Evolutionary conservation across 257 asterid genomes (phyloP), one percentile per base, ranked within the genome.

Genomic region (Salvia hispanica): DNA sequence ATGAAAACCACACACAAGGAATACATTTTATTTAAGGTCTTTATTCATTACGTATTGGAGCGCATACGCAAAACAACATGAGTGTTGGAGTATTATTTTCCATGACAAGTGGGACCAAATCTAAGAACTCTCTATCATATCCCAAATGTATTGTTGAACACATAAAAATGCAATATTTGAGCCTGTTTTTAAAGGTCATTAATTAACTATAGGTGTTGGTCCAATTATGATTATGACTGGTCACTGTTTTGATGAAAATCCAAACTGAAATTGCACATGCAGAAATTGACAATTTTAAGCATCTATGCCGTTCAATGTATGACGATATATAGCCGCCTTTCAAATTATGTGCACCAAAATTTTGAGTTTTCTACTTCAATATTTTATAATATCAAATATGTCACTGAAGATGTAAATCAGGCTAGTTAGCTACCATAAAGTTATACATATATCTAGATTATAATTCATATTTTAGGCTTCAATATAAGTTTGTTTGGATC

Each of bases 241-340:
- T 50, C 47, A 44, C 11, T 31, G 43, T 42, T 48, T 25, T 44
- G 2, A 25, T 34, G 40, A 37, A 40, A n/a, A 25, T 39, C 12
- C 67, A 66, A 48, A 58, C 28, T 4, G 9, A 9, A 63, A 54
- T 2, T n/a, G 66, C 56, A 61, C 64, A 33, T 40, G 70, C 54
- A 31, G 7, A 44, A 11, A 34, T 48, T 34, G 55, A 39, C 72
- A 67, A 66, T 25, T 51, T 51, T n/a, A 4, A 36, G 63, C 63
- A 69, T 62, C 63, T 18, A 18, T 57, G 79, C 46, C 72, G 73
- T 75, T 76, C 65, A 47, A 36, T 54, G 75, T 39, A 69, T 18
- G n/a, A 18, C 0, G 21, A 18, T 47, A 43, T 47, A 37, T 42
- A 56, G 72, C 62, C 62, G 43, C 16, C 52, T 62, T 69, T 18